Conservation (phyloP, 2,329 filamentous ascomycete genomes). For the Apiospora sp. region DNA sequence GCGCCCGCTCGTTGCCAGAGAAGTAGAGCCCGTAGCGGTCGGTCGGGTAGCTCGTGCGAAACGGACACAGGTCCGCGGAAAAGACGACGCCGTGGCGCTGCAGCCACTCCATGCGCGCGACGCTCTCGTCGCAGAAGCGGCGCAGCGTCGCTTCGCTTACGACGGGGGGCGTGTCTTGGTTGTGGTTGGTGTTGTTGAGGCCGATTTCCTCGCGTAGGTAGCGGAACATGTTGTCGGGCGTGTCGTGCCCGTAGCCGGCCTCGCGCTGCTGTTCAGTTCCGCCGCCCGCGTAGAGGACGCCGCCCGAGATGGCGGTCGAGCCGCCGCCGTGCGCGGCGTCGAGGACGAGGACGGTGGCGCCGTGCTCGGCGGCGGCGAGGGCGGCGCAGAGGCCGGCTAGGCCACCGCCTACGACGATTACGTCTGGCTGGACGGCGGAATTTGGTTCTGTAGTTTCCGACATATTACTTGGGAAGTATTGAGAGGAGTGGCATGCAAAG, state of each 20-base stretch:
- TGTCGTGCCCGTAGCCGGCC: slow-evolving; percentile 28
- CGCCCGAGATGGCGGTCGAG: slow-evolving; percentile 28
- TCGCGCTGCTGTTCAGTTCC: slow-evolving; percentile 30
- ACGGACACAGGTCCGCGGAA: slow-evolving; percentile 28
- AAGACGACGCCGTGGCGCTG: slow-evolving; percentile 30
- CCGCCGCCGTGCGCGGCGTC: slow-evolving; percentile 26
- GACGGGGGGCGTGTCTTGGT: slow-evolving; percentile 24
- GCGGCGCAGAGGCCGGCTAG: slow-evolving; percentile 25
- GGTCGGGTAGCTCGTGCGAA: slow-evolving; percentile 31
- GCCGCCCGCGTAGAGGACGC: slow-evolving; percentile 32
- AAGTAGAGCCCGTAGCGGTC: slow-evolving; percentile 26
- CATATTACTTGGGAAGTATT: background rate
- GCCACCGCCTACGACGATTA: slow-evolving; percentile 23
- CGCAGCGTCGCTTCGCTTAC: slow-evolving; percentile 29
- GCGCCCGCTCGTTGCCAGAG: slow-evolving; percentile 28
- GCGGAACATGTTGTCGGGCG: slow-evolving; percentile 30
- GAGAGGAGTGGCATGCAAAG: background rate
- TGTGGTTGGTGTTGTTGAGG: too few relatives aligned
- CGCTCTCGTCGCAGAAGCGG: slow-evolving; percentile 32
- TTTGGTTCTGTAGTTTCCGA: too few relatives aligned
- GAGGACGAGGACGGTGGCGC: slow-evolving; percentile 27
- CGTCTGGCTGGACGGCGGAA: background rate
- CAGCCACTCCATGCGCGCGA: slow-evolving; percentile 29
- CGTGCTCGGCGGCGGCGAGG: slow-evolving; percentile 28
- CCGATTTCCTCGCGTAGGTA: slow-evolving; percentile 30